Base-by-base conservation (phyloP, 208 protist species). In the Polymyxa betae region DNA sequence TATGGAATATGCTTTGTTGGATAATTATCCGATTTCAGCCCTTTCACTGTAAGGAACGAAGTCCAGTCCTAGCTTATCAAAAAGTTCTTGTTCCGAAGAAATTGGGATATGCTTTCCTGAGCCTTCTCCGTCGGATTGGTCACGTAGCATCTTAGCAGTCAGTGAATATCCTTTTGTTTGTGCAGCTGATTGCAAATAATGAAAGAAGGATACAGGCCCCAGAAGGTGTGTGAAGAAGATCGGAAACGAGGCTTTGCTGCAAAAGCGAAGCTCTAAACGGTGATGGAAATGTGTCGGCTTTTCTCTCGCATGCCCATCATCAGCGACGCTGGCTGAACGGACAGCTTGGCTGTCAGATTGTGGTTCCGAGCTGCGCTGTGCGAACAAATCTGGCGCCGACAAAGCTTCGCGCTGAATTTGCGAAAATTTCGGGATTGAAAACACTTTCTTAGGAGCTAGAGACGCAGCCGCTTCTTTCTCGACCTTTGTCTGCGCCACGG, bases 171-270 rank as follows among this genome's bases (percentile, higher is more conserved):
- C 72, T 35, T 82, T 35, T 5, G n/a, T n/a, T 40, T 35, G 5
- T 45, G 72, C 72, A 5, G 35, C 5, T 43, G 5, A 5, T 43
- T 82, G 72, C 12, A 82, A n/a, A 82, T 35, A 20, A 20, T 35
- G n/a, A n/a, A 82, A 82, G n/a, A 45, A 82, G 16, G 72, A 82
- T 43, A n/a, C 16, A 5, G 72, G 72, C 72, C 72, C 72, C 72
- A 82, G 16, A 5, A 5, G n/a, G 72, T 45, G 40, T n/a, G n/a
- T 35, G 35, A 5, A 35, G 5, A 38, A n/a, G 12, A 82, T 43
- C 16, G 72, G 72, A 82, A 82, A 43, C 16, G 72, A 82, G 16
- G 72, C 72, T n/a, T 38, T 12, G 16, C 16, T 5, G n/a, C 72
- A 82, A 5, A n/a, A 45, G 5, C 40, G n/a, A n/a, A 82, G 35